phyloP scores from a whole-genome alignment of 768 basidiomycete species.

The Russula ochroleuca region DNA sequence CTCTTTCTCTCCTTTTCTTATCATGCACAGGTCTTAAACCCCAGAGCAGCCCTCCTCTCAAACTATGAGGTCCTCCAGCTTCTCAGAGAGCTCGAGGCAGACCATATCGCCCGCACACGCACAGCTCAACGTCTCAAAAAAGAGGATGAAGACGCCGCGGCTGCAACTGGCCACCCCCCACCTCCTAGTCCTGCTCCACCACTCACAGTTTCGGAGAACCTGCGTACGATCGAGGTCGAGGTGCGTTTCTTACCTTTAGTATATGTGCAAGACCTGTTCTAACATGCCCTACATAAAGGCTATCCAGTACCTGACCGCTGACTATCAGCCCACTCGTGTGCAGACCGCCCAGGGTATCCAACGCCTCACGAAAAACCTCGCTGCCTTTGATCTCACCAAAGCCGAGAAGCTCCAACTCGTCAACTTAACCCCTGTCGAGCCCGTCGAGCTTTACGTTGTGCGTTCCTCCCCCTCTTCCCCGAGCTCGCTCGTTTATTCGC shows the following conservation, averaged over 20 bases:
- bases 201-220: constrained; percentile 69
- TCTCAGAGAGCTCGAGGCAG: constrained; percentile 69
- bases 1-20: background rate
- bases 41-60: constrained; percentile 76
- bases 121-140: constrained; percentile 71
- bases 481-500: background rate
- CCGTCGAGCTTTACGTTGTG: constrained; percentile 88
- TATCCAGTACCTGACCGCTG: constrained; percentile 75
- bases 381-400: constrained; percentile 73
- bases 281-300: constrained; percentile 48
- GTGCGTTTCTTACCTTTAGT: constrained; percentile 38
- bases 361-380: constrained; percentile 61
- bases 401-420: constrained; percentile 89
- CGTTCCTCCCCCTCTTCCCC: constrained; percentile 34
- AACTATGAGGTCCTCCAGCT: constrained; percentile 83
- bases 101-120: constrained; percentile 66
- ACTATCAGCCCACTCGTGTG: constrained; percentile 59
- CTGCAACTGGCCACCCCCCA: constrained; percentile 36
- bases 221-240: constrained; percentile 84
- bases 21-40: constrained; percentile 53
- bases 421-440: constrained; percentile 78
- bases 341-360: constrained; percentile 66
- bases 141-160: constrained; percentile 50
- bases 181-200: constrained; percentile 33
- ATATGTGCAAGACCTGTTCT: background rate